These are phyloP conservation scores for Combretum micranthum DNA, from an alignment of 345 rosid genomes.

Conservation along the genomic window DNA sequence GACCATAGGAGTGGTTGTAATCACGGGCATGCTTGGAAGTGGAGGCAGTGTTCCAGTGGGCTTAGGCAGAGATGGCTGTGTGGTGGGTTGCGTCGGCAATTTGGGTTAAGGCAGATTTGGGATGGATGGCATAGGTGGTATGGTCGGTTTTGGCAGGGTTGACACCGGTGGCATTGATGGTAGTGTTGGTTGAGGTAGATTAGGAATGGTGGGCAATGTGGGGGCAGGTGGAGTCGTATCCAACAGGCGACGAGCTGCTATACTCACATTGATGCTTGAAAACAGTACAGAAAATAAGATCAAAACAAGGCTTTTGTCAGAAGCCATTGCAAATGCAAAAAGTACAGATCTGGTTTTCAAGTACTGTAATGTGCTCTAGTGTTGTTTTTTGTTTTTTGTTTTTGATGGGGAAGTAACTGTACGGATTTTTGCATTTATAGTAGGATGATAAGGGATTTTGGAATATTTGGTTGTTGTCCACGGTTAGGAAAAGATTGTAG, in stretches of 20 bases:
- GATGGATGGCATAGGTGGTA: too few relatives aligned
- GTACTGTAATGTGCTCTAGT: neutral
- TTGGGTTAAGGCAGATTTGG: too few relatives aligned
- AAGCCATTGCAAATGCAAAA: neutral
- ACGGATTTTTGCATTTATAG: slow-evolving; percentile 1
- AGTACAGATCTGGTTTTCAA: neutral
- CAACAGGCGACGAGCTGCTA: slow-evolving; percentile 25
- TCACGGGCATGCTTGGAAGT: too few relatives aligned
- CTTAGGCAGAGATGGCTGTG: slow-evolving; percentile 16
- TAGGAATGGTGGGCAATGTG: slow-evolving; percentile 12
- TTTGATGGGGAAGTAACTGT: neutral
- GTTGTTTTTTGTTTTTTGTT: neutral
- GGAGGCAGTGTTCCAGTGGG: slow-evolving; percentile 16
- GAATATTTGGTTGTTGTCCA: neutral
- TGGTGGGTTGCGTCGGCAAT: slow-evolving; percentile 9
- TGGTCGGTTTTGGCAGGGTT: too few relatives aligned
- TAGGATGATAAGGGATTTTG: neutral
- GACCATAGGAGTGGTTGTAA: too few relatives aligned
- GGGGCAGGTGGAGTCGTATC: slow-evolving; percentile 9
- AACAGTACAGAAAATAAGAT: slow-evolving; percentile 11
- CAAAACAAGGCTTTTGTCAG: neutral
- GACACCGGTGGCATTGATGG: too few relatives aligned
- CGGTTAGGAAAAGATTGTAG: slow-evolving; percentile 6
- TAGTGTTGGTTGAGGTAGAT: neutral
- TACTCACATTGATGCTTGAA: slow-evolving; percentile 8